phyloP scores from a whole-genome alignment of 2,329 filamentous ascomycete species.

The Penicillium glabrum region DNA sequence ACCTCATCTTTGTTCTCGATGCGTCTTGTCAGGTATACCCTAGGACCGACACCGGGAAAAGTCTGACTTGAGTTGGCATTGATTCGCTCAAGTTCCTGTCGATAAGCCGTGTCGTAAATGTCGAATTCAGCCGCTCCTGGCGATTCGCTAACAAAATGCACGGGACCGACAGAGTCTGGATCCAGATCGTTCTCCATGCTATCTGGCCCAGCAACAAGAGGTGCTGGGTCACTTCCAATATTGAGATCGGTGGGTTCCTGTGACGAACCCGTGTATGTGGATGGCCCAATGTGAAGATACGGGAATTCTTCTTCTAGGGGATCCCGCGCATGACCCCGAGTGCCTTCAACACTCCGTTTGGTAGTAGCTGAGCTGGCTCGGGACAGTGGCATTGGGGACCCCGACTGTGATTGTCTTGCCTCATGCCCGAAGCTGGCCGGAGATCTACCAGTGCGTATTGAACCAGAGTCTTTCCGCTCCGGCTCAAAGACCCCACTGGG shows the following conservation, averaged over 20 bases:
- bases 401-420: slow-evolving; percentile 25
- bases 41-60: slow-evolving; percentile 47
- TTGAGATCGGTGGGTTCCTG: slow-evolving; percentile 14
- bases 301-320: slow-evolving; percentile 64
- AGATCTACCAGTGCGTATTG: slow-evolving; percentile 22
- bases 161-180: slow-evolving; percentile 21
- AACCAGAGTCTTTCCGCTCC: slow-evolving; percentile 27
- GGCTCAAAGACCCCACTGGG: slow-evolving; percentile 17
- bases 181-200: slow-evolving; percentile 39
- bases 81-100: slow-evolving; percentile 77
- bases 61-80: slow-evolving; percentile 32
- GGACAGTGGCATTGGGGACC: slow-evolving; percentile 29
- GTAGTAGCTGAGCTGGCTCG: slow-evolving; percentile 32
- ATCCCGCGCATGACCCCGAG: slow-evolving; percentile 63
- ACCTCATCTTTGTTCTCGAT: slow-evolving; percentile 46
- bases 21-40: slow-evolving; percentile 58
- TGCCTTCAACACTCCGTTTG: slow-evolving; percentile 47
- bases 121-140: slow-evolving; percentile 81
- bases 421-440: slow-evolving; percentile 13
- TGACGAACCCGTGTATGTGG: slow-evolving; percentile 39
- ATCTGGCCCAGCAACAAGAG: slow-evolving; percentile 24
- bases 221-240: slow-evolving; percentile 9
- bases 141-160: slow-evolving; percentile 71
- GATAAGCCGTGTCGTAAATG: slow-evolving; percentile 86
- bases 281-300: slow-evolving; percentile 74